phyloP scores from a whole-genome alignment of 2,329 filamentous ascomycete species.

The Epichloe sylvatica region DNA sequence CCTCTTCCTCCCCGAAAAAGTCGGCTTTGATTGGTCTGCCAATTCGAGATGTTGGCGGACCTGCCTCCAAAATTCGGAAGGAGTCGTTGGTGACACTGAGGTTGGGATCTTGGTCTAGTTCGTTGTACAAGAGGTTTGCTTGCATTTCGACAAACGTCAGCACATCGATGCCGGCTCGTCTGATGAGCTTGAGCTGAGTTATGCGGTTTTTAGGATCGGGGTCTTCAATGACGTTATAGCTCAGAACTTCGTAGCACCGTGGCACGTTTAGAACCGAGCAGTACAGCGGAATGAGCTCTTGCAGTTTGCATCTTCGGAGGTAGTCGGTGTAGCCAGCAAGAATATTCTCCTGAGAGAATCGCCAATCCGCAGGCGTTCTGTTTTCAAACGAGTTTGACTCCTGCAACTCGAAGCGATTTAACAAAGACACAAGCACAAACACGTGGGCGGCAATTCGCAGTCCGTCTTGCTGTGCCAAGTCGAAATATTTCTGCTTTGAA shows the following conservation, averaged over 20 bases:
- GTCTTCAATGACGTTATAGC: conserved; percentile 62
- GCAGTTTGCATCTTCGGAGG: conserved; percentile 56
- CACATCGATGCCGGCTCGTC: conserved; percentile 58
- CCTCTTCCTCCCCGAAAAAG: conserved; percentile 52
- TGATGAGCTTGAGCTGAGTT: conserved; percentile 59
- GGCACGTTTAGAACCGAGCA: conserved; percentile 59
- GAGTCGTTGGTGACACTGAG: conserved; percentile 26
- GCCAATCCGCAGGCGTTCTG: conserved; percentile 12
- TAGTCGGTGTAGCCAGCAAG: conserved; percentile 72
- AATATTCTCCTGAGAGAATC: conserved; percentile 54
- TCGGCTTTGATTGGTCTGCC: conserved; percentile 54
- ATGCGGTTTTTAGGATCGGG: conserved; percentile 50
- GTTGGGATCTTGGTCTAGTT: conserved; percentile 23
- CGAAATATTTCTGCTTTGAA: conserved; percentile 34
- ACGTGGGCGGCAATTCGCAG: conserved; percentile 56
- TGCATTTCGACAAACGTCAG: conserved; percentile 61
- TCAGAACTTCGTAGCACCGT: conserved; percentile 56
- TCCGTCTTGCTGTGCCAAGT: conserved; percentile 45
- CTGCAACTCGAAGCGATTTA: conserved; percentile 40
- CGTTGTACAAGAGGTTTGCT: conserved; percentile 36
- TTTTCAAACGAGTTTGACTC: conserved; percentile 7
- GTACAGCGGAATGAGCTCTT: conserved; percentile 75
- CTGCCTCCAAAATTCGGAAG: conserved; percentile 38
- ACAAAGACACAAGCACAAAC: conserved; percentile 50
- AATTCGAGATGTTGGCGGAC: conserved; percentile 19